A percentile compares a stretch with the other conserved stretches of the same genome.
These are phyloP conservation scores for Lyophyllum decastes DNA, from an alignment of 768 basidiomycete genomes.

Conservation along the genomic window DNA sequence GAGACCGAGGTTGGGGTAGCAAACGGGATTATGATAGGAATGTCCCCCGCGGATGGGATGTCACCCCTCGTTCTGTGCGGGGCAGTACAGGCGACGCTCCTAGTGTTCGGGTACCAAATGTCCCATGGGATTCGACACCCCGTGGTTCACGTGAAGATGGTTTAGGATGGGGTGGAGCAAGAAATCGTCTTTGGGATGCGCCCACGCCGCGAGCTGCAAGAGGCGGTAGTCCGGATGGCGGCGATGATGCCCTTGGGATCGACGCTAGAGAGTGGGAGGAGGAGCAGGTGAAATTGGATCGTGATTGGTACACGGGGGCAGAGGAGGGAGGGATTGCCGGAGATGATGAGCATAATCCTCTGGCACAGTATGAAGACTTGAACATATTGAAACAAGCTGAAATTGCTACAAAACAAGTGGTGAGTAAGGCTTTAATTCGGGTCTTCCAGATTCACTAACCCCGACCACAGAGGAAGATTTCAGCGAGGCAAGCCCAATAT, in stretches of 20 bases:
- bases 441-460: not conserved
- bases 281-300: constrained; percentile 87
- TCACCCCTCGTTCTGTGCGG: constrained; percentile 63
- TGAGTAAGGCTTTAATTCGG: constrained; percentile 33
- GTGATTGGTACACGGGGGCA: constrained; percentile 95
- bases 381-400: constrained; percentile 68
- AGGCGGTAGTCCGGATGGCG: constrained; percentile 70
- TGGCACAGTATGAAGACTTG: constrained; percentile 92
- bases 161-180: constrained; percentile 62
- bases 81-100: constrained; percentile 60
- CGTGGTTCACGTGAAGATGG: constrained; percentile 56
- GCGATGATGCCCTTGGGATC: constrained; percentile 61
- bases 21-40: constrained; percentile 37
- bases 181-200: constrained; percentile 73
- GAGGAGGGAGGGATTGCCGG: constrained; percentile 86
- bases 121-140: constrained; percentile 95
- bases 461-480: constrained; percentile 71
- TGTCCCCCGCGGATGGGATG: constrained; percentile 48
- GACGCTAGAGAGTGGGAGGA: constrained; percentile 96
- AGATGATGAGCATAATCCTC: constrained; percentile 91
- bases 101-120: constrained; percentile 87
- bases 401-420: constrained; percentile 73
- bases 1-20: constrained; percentile 50
- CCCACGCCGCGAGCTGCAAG: constrained; percentile 74
- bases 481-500: constrained; percentile 95